Evolutionary conservation across 2,329 filamentous ascomycete genomes (phyloP).

Genomic region (Eutypella sp.): DNA sequence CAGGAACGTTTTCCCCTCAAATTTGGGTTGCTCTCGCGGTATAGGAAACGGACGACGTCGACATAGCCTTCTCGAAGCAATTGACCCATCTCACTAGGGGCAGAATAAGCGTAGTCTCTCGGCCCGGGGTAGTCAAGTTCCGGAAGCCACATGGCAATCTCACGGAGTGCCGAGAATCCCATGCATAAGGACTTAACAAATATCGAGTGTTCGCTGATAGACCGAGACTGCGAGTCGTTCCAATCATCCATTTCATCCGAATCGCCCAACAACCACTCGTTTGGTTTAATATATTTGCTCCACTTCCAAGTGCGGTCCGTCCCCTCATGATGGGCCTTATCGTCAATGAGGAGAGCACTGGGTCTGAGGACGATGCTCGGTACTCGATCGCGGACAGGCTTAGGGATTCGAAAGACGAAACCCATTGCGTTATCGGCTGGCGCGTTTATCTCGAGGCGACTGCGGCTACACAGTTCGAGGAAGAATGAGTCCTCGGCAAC

Average conservation of each 20-base stretch:
- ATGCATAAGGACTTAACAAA: not conserved
- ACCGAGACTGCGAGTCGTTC: not conserved
- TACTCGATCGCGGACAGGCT: not conserved
- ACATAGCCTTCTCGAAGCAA: not conserved
- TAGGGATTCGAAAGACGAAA: not conserved
- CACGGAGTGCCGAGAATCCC: not conserved
- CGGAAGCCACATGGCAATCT: not conserved
- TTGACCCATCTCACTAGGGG: not conserved
- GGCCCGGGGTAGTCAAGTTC: not conserved
- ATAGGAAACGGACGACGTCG: not conserved
- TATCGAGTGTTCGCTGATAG: not conserved
- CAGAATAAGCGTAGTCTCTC: not conserved
- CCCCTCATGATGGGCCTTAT: not conserved
- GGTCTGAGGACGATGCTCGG: not conserved
- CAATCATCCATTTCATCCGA: not conserved
- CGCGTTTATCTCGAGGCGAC: not conserved
- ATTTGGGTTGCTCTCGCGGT: not conserved
- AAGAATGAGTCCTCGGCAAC: not conserved
- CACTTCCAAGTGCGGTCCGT: too few relatives aligned
- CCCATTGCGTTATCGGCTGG: not conserved
- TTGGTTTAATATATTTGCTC: not conserved
- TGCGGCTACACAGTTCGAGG: not conserved
- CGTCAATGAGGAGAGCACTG: not conserved
- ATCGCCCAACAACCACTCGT: not conserved
- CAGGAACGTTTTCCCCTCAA: not conserved